A percentile compares a stretch with the other conserved stretches of the same genome.
Conservation (phyloP, 257 asterid genomes). For the Scutellaria barbata region DNA sequence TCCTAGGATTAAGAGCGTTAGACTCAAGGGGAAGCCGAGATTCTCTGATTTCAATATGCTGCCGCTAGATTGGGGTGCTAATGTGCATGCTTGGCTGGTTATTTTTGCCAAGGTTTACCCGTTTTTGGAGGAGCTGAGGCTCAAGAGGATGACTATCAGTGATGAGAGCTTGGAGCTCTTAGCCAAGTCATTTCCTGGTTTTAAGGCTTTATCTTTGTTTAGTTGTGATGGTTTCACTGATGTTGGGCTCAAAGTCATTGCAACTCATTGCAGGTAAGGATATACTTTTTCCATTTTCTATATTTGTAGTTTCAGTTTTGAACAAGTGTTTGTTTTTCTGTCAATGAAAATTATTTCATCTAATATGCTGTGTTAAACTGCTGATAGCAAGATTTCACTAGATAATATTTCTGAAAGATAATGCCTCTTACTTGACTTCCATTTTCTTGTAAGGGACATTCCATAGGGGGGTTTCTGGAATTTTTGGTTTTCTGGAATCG, state of each 20-base stretch:
- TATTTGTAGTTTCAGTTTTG: conserved; percentile 20
- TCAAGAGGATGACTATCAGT: conserved; percentile 74
- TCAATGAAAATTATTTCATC: not conserved
- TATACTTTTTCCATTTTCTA: not conserved
- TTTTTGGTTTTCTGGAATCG: too few relatives aligned
- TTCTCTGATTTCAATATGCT: conserved; percentile 83
- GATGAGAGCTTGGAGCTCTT: conserved; percentile 84
- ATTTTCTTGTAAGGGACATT: too few relatives aligned
- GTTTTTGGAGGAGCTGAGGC: conserved; percentile 77
- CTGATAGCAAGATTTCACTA: too few relatives aligned
- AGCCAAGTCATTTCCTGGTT: conserved; percentile 67
- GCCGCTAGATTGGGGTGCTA: conserved; percentile 83
- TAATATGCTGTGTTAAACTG: too few relatives aligned
- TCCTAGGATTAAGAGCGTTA: conserved; percentile 67
- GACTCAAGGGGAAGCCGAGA: conserved; percentile 77
- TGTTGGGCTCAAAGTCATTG: conserved; percentile 68
- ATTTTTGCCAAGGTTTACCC: conserved; percentile 77
- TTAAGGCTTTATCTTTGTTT: conserved; percentile 70
- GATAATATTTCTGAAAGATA: too few relatives aligned
- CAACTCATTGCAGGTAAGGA: conserved; percentile 76
- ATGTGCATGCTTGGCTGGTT: conserved; percentile 67
- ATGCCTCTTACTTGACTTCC: too few relatives aligned
- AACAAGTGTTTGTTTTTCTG: not conserved
- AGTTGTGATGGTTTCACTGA: conserved; percentile 87
- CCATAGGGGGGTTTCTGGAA: too few relatives aligned